Base-by-base conservation (phyloP, 2,329 filamentous ascomycete species). In the Fusarium hostae region DNA sequence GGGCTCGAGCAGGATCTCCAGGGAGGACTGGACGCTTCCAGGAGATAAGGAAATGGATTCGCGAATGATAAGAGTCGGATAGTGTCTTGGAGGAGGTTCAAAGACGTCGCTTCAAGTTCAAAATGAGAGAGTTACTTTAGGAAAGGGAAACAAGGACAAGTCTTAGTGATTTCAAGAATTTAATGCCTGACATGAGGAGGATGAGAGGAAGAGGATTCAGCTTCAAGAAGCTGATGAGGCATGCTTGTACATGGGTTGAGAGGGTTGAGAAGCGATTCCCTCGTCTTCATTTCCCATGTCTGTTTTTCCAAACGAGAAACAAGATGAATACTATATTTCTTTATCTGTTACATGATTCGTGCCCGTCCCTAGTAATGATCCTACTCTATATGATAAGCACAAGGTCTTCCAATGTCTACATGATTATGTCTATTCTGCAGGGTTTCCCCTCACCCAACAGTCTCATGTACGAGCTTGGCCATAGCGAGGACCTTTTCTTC, bases 1-100 rank as follows among this genome's bases (percentile, higher is more conserved):
- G 70, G 70, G 8, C 82, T 91, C 24, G 89, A 91, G 80, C 87
- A 86, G 32, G 89, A 90, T 66, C 82, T 91, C 43, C 87, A 87
- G 34, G 86, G 85, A 32, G 87, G 79, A 7, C 73, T 81, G 47
- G 80, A 81, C 56, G 78, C 77, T 12, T 71, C 73, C 16, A 75
- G 79, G 67, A 80, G 79, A 73, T 81, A 34, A 75, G 73, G 66
- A 78, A 74, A 60, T 77, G 72, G 61, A 54, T 32, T 40, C 7
- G 18, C 32, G 24, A 10, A 34, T 30, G 35, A 54, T 7, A 41
- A 34, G 43, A 28, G 48, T 22, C 50, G 56, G 32, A 22, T 55
- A 32, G 55, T 50, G 45, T 43, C 65, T 47, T 48, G 58, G 51
- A 62, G 39, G n/a, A 45, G 41, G 48, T 16, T 63, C 30, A 63